Percentiles rank a stretch among this genome's conserved stretches.
Evolutionary conservation across 1,284 basidiomycete species (phyloP).

Genomic region (Pulchroboletus neoregius): DNA sequence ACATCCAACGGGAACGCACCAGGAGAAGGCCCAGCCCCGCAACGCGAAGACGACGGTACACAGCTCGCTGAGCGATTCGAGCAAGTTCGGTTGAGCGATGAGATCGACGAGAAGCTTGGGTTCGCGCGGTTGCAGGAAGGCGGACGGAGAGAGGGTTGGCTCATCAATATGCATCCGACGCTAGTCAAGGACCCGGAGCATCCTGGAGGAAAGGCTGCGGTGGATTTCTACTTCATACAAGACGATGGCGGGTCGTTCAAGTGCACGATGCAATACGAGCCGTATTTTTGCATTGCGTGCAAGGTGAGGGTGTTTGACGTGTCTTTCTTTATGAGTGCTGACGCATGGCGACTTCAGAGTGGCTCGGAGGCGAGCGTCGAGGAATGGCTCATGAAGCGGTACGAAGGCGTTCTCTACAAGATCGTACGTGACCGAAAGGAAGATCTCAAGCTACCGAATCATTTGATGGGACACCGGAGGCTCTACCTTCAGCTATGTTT

Average conservation of each 20-base stretch:
- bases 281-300: slow-evolving; percentile 92
- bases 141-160: slow-evolving; percentile 77
- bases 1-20: slow-evolving; percentile 40
- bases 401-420: slow-evolving; percentile 80
- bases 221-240: slow-evolving; percentile 98
- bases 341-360: slow-evolving; percentile 41
- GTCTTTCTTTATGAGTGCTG: background rate
- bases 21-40: slow-evolving; percentile 47
- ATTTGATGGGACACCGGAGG: slow-evolving; percentile 88
- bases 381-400: slow-evolving; percentile 94
- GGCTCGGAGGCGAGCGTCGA: slow-evolving; percentile 91
- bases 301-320: slow-evolving; percentile 50
- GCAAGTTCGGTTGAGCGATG: slow-evolving; percentile 69
- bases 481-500: slow-evolving; percentile 90
- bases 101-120: slow-evolving; percentile 91
- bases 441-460: slow-evolving; percentile 94
- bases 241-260: slow-evolving; percentile 98
- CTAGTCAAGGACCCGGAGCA: slow-evolving; percentile 81
- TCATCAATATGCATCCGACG: slow-evolving; percentile 99
- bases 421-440: slow-evolving; percentile 86
- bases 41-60: slow-evolving; percentile 84
- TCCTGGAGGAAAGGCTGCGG: slow-evolving; percentile 80
- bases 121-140: slow-evolving; percentile 81
- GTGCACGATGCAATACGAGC: slow-evolving; percentile 87
- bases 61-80: slow-evolving; percentile 82